Conservation (phyloP, 345 rosid species). For the Linum tenue region DNA sequence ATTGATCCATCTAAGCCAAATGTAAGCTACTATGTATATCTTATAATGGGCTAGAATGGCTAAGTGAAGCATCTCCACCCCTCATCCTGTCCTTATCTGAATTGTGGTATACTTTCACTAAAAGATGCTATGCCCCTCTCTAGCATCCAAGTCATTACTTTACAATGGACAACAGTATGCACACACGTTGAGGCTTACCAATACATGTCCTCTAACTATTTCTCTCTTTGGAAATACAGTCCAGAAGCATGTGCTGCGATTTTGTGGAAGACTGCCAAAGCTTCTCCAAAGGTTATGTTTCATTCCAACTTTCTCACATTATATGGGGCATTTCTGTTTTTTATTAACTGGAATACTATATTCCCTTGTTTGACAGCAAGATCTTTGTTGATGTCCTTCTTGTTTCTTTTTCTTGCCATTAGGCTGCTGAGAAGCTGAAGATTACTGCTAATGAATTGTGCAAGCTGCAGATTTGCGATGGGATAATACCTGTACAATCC, state of each 20-base stretch:
- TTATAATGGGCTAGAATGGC: neutral
- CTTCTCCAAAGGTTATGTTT: constrained; percentile 19
- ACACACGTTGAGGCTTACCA: neutral
- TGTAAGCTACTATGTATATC: neutral
- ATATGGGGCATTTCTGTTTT: neutral
- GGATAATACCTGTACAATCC: constrained; percentile 21
- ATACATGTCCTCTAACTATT: neutral
- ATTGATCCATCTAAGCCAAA: neutral
- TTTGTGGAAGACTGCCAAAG: constrained; percentile 26
- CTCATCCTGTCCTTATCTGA: too few relatives aligned
- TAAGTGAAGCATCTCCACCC: neutral
- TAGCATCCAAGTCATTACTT: neutral
- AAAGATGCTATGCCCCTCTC: neutral
- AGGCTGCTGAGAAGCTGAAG: constrained; percentile 27
- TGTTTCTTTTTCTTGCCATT: neutral
- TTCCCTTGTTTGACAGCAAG: neutral
- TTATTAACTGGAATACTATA: neutral
- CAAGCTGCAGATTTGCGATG: constrained; percentile 24
- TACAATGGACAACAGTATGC: too few relatives aligned
- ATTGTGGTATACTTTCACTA: too few relatives aligned
- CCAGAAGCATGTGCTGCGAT: constrained; percentile 26
- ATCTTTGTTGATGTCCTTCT: neutral
- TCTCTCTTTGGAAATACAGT: constrained; percentile 11
- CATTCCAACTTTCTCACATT: neutral
- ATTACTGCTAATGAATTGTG: constrained; percentile 30